These are phyloP conservation scores for Ascomycota sp. DNA, from an alignment of 2,329 filamentous ascomycete species.

Conservation along the genomic window DNA sequence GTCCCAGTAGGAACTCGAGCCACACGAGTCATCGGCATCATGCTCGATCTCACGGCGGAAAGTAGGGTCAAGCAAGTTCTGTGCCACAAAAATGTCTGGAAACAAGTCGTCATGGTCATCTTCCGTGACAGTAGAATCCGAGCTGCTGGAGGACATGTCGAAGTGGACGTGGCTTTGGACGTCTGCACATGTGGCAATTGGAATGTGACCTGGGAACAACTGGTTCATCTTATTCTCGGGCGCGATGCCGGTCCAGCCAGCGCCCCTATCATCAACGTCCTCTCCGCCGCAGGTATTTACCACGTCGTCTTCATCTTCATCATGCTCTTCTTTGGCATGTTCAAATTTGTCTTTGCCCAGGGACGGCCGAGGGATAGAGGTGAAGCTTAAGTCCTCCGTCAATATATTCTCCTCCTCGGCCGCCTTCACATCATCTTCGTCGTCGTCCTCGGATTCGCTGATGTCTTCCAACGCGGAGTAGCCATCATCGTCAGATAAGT, in stretches of 20 bases:
- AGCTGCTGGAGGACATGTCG: slow-evolving; percentile 45
- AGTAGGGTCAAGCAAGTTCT: slow-evolving; percentile 49
- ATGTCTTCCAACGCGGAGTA: slow-evolving; percentile 65
- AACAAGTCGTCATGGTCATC: slow-evolving; percentile 46
- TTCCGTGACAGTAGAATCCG: slow-evolving; percentile 41
- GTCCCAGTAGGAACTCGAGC: slow-evolving; percentile 43
- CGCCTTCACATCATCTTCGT: slow-evolving; percentile 58
- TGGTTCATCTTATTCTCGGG: slow-evolving; percentile 23
- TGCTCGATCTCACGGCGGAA: slow-evolving; percentile 57
- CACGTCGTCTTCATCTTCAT: slow-evolving; percentile 16
- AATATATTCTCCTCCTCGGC: slow-evolving; percentile 61
- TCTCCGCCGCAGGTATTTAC: slow-evolving; percentile 19
- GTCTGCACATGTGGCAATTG: slow-evolving; percentile 19
- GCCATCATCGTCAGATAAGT: slow-evolving; percentile 49
- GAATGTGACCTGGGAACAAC: slow-evolving; percentile 17
- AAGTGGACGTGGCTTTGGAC: slow-evolving; percentile 54
- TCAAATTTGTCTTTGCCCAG: slow-evolving; percentile 11
- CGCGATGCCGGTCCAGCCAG: slow-evolving; percentile 34
- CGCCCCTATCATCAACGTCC: slow-evolving; percentile 18
- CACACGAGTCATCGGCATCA: slow-evolving; percentile 38
- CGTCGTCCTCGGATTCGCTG: slow-evolving; percentile 55
- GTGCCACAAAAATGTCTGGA: slow-evolving; percentile 59
- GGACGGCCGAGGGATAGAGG: slow-evolving; percentile 30
- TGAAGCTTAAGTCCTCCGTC: slow-evolving; percentile 18
- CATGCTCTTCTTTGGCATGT: slow-evolving; percentile 16